Conservation (phyloP, 345 rosid species). For the thale cress (Arabidopsis thaliana) region TAIR10.1 NC_003075.7:5915501-5916000, state of each 20-base stretch:
- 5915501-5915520: background rate
- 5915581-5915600: background rate
- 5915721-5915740: background rate
- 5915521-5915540: background rate
- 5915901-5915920: background rate
- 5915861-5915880: background rate
- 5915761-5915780: background rate
- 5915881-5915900: background rate
- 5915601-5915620: background rate
- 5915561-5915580: background rate
- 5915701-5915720: background rate
- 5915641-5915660: background rate
- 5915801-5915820: background rate
- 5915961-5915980: background rate
- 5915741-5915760: background rate
- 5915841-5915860: background rate
- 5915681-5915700: background rate
- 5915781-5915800: background rate
- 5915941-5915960: background rate
- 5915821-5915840: rapidly evolving
- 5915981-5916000: background rate
- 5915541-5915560: background rate
- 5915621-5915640: background rate
- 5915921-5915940: too few relatives aligned
- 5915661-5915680: background rate